Conservation (phyloP, 371 early-diverging fungal species). For the Choanephora cucurbitarum region DNA sequence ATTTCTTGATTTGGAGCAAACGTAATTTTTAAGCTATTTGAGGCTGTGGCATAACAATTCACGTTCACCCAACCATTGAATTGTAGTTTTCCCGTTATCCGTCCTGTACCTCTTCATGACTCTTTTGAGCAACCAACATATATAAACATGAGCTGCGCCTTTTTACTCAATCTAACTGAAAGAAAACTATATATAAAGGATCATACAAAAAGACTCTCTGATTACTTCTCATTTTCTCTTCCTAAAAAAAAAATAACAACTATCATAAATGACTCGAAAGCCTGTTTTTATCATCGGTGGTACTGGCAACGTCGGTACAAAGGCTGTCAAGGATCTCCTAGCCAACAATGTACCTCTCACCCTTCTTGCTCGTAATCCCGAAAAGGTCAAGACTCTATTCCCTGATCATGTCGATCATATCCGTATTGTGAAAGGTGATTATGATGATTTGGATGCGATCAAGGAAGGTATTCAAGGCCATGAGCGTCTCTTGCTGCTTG, state of each 20-base stretch:
- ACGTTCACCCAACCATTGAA: too few relatives aligned
- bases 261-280: neutral
- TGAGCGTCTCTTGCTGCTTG: constrained; percentile 24
- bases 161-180: too few relatives aligned
- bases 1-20: too few relatives aligned
- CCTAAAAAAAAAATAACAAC: neutral
- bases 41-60: too few relatives aligned
- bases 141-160: too few relatives aligned
- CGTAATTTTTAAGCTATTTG: too few relatives aligned
- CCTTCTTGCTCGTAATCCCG: constrained; percentile 17
- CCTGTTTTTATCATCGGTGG: constrained; percentile 31
- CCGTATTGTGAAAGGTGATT: constrained; percentile 24
- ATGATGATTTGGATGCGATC: constrained; percentile 14
- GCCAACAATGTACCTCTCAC: constrained; percentile 13
- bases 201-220: too few relatives aligned
- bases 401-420: neutral
- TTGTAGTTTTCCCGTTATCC: too few relatives aligned
- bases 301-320: constrained; percentile 26
- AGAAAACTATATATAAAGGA: too few relatives aligned
- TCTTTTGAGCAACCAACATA: too few relatives aligned
- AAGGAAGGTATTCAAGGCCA: constrained; percentile 21
- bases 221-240: neutral
- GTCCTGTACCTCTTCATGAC: too few relatives aligned
- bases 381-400: constrained; percentile 13
- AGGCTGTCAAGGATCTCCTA: constrained; percentile 11